These are phyloP conservation scores for Vigna hirtella DNA, from an alignment of 306 rosid genomes.

Conservation along the genomic window DNA sequence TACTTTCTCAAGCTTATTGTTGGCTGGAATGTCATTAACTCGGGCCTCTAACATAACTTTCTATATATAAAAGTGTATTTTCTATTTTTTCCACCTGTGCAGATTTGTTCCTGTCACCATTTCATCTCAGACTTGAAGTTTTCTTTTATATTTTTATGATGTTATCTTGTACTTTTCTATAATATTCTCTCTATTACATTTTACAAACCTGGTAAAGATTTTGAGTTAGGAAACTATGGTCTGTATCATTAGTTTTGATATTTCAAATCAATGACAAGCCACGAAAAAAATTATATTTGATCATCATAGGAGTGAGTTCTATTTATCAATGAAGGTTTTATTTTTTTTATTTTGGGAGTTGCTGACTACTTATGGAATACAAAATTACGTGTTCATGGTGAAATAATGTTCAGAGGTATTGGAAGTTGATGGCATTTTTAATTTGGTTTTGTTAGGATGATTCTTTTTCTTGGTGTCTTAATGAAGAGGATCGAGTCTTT, in stretches of 20 bases:
- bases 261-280: neutral
- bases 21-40: constrained; percentile 7
- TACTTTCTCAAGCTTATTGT: constrained; percentile 27
- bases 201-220: neutral
- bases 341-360: neutral
- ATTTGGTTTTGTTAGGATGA: constrained; percentile 20
- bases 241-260: neutral
- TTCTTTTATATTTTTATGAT: neutral
- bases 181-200: neutral
- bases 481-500: neutral
- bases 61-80: neutral
- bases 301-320: neutral
- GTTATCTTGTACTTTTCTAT: neutral
- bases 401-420: neutral
- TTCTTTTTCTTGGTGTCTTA: neutral
- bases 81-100: neutral
- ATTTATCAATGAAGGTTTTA: neutral
- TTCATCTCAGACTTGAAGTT: neutral
- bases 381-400: neutral
- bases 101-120: constrained; percentile 12
- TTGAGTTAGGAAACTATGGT: neutral
- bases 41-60: constrained; percentile 17
- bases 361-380: neutral
- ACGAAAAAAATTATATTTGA: neutral
- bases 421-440: neutral